phyloP scores from a whole-genome alignment of 257 asterid genomes.

The Primulina tabacum region DNA sequence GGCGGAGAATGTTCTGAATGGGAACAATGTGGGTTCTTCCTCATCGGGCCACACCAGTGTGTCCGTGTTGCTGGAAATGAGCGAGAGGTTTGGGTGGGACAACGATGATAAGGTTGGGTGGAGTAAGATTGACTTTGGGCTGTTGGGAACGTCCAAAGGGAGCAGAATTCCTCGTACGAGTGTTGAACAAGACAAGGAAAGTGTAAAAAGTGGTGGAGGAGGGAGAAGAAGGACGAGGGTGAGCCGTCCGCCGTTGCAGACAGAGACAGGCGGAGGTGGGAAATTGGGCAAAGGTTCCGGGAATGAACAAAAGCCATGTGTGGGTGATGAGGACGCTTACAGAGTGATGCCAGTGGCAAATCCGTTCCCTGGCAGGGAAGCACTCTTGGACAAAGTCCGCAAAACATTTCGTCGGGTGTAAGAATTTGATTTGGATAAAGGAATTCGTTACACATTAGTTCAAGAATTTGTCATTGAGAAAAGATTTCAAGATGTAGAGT shows the following conservation, averaged over 20 bases:
- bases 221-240: neutral
- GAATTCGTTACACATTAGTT: too few species aligned
- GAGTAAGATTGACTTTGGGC: constrained; percentile 60
- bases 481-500: too few species aligned
- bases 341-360: constrained; percentile 6
- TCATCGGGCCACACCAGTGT: constrained; percentile 32
- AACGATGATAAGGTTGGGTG: constrained; percentile 65
- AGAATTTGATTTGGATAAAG: too few species aligned
- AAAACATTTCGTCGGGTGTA: too few species aligned
- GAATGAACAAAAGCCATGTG: too few species aligned
- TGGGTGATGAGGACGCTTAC: constrained; percentile 11
- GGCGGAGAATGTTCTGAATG: constrained; percentile 63
- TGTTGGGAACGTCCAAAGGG: constrained; percentile 74
- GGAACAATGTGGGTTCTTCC: constrained; percentile 33
- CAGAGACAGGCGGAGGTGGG: neutral
- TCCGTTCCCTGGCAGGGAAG: constrained; percentile 70
- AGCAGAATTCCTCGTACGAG: constrained; percentile 64
- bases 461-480: too few species aligned
- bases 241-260: neutral
- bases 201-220: neutral
- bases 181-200: neutral
- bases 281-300: constrained; percentile 27
- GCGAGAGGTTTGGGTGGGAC: constrained; percentile 80
- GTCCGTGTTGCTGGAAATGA: constrained; percentile 54
- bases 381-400: constrained; percentile 39